phyloP scores from a whole-genome alignment of 129 eudicot species.

The Flaveria ramosissima region DNA sequence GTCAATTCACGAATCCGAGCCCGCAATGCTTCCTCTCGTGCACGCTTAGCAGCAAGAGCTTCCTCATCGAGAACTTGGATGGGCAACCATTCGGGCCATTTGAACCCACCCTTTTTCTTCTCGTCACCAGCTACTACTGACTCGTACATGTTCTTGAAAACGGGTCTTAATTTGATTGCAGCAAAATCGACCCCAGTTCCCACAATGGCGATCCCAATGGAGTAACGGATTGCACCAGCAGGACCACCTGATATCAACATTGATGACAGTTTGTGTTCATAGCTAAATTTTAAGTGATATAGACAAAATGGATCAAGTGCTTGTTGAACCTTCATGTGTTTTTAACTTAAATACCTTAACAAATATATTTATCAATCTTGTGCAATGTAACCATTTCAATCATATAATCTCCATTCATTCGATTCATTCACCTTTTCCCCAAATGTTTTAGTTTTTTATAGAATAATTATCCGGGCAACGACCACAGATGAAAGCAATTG shows the following conservation, averaged over 20 bases:
- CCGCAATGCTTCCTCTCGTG: constrained; percentile 64
- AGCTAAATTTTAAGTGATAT: background rate
- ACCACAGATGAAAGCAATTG: background rate
- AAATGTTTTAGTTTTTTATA: background rate
- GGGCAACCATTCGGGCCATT: constrained; percentile 94
- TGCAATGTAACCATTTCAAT: background rate
- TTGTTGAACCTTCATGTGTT: background rate
- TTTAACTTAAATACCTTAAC: background rate
- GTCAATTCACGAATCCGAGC: constrained; percentile 63
- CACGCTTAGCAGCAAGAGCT: constrained; percentile 86
- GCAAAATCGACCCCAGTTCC: constrained; percentile 85
- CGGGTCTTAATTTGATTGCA: constrained; percentile 50
- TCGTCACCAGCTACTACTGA: constrained; percentile 24
- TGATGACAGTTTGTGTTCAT: constrained; percentile 12
- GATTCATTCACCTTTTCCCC: background rate
- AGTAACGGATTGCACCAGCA: constrained; percentile 69
- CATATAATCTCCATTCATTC: background rate
- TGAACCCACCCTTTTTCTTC: constrained; percentile 52
- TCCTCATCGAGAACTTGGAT: constrained; percentile 88
- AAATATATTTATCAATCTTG: background rate
- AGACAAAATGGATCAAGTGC: background rate
- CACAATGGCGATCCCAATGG: constrained; percentile 69
- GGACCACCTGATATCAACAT: constrained; percentile 57
- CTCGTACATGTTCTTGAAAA: constrained; percentile 35
- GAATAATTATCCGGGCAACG: background rate